phyloP scores from a whole-genome alignment of 768 basidiomycete genomes.

The Astraeus odoratus region DNA sequence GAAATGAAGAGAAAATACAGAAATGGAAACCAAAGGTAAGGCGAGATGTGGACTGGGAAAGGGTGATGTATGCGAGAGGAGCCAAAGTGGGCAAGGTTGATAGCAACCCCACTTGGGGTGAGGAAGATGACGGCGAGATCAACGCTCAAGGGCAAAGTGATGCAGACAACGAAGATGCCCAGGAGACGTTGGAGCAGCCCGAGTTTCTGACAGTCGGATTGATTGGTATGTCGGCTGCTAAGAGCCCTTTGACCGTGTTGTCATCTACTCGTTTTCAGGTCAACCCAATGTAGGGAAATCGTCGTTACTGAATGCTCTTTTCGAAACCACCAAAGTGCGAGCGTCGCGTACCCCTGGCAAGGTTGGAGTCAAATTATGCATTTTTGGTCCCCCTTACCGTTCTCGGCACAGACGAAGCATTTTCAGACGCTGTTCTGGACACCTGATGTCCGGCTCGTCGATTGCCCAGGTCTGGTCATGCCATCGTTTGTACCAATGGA shows the following conservation, averaged over 20 bases:
- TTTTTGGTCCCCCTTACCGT: neutral
- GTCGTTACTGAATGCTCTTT: slow-evolving; percentile 84
- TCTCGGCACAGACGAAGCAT: slow-evolving; percentile 77
- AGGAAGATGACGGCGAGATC: slow-evolving; percentile 9
- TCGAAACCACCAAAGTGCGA: slow-evolving; percentile 69
- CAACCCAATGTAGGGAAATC: slow-evolving; percentile 98
- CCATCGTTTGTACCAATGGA: slow-evolving; percentile 81
- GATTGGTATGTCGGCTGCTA: slow-evolving; percentile 45
- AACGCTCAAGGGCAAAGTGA: slow-evolving; percentile 18
- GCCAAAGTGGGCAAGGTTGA: slow-evolving; percentile 40
- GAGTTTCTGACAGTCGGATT: slow-evolving; percentile 73
- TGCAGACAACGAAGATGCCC: slow-evolving; percentile 11
- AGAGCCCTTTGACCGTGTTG: neutral
- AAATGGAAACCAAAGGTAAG: slow-evolving; percentile 66
- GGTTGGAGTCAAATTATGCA: slow-evolving; percentile 29
- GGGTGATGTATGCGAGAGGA: slow-evolving; percentile 39
- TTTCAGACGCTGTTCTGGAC: slow-evolving; percentile 94
- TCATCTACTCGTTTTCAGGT: slow-evolving; percentile 34
- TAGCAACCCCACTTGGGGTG: slow-evolving; percentile 35
- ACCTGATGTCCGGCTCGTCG: slow-evolving; percentile 77
- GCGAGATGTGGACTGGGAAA: slow-evolving; percentile 67
- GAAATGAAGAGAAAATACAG: slow-evolving; percentile 40
- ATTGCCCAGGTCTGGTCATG: slow-evolving; percentile 94
- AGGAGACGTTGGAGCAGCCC: slow-evolving; percentile 32
- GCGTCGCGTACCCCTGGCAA: slow-evolving; percentile 87